Evolutionary conservation across 1,284 basidiomycete species (phyloP).

Genomic region (Puccinia polysora): DNA sequence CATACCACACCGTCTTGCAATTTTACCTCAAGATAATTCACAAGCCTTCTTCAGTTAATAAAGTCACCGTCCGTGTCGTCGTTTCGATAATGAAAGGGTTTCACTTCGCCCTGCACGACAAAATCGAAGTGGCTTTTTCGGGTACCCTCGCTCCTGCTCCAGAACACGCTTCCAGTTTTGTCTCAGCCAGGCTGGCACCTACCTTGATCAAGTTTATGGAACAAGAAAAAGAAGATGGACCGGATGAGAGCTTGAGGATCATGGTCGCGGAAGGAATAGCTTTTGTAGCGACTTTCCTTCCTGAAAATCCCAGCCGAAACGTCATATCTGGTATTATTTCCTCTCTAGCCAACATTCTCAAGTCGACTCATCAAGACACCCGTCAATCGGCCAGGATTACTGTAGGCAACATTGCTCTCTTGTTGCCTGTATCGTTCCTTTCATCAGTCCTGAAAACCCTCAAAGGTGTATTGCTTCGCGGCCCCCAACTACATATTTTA

Average conservation of each 20-base stretch:
- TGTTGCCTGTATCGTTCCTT: constrained; percentile 71
- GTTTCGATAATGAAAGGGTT: constrained; percentile 85
- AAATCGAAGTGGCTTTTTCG: constrained; percentile 47
- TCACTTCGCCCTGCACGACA: constrained; percentile 63
- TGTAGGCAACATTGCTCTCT: constrained; percentile 72
- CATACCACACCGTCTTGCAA: constrained; percentile 75
- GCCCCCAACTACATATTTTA: constrained; percentile 88
- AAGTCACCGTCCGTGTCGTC: constrained; percentile 77
- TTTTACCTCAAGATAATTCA: constrained; percentile 73
- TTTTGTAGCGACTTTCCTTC: constrained; percentile 76
- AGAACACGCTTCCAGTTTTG: constrained; percentile 71
- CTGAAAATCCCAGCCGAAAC: constrained; percentile 62
- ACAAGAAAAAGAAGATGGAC: constrained; percentile 66
- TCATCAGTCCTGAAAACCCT: constrained; percentile 73
- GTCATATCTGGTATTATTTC: constrained; percentile 78
- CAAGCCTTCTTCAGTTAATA: constrained; percentile 60
- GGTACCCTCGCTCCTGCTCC: constrained; percentile 59
- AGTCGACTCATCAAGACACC: constrained; percentile 89
- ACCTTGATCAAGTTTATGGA: constrained; percentile 51
- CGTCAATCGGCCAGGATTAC: constrained; percentile 82
- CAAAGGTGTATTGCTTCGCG: constrained; percentile 73
- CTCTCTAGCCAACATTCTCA: constrained; percentile 76
- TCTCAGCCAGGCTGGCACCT: constrained; percentile 59
- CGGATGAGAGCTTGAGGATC: constrained; percentile 75
- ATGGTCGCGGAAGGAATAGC: constrained; percentile 84